These are phyloP conservation scores for Neopestalotiopsis sp. DNA, from an alignment of 2,329 filamentous ascomycete genomes.

Conservation along the genomic window DNA sequence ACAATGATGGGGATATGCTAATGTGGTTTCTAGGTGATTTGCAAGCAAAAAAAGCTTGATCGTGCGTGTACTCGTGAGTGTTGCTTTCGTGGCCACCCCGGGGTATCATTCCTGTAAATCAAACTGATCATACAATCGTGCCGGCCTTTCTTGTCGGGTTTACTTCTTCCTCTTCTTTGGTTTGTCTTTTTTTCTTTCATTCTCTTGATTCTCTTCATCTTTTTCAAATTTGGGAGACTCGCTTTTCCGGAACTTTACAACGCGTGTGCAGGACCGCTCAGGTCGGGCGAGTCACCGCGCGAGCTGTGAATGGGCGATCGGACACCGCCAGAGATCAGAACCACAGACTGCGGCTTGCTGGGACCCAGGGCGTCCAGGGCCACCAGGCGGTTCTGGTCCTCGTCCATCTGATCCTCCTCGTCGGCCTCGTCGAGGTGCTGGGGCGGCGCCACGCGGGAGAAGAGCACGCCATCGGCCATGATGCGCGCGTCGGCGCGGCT, in stretches of 20 bases:
- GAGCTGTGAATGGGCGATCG: background rate
- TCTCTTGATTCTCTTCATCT: background rate
- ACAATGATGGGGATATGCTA: background rate
- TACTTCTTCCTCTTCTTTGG: background rate
- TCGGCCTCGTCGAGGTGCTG: background rate
- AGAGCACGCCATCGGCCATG: conserved; percentile 5
- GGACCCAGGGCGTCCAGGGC: background rate
- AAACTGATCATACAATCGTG: background rate
- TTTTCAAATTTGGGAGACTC: background rate
- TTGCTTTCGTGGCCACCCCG: background rate
- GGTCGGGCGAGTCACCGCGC: conserved; percentile 5
- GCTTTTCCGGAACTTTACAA: background rate
- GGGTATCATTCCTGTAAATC: conserved; percentile 1
- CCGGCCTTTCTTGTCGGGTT: background rate
- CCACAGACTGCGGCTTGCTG: background rate
- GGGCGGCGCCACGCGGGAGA: background rate
- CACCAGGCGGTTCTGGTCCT: conserved; percentile 4
- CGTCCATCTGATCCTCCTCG: conserved; percentile 1
- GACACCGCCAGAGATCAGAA: background rate
- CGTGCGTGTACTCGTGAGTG: background rate
- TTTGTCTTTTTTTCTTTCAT: background rate
- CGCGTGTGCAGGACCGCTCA: background rate
- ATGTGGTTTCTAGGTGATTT: background rate
- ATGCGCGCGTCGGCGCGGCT: conserved; percentile 7
- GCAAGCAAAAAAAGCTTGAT: background rate